These are phyloP conservation scores for Wickerhamiella spandovensis DNA, from an alignment of 805 yeast species.

Conservation along the genomic window DNA sequence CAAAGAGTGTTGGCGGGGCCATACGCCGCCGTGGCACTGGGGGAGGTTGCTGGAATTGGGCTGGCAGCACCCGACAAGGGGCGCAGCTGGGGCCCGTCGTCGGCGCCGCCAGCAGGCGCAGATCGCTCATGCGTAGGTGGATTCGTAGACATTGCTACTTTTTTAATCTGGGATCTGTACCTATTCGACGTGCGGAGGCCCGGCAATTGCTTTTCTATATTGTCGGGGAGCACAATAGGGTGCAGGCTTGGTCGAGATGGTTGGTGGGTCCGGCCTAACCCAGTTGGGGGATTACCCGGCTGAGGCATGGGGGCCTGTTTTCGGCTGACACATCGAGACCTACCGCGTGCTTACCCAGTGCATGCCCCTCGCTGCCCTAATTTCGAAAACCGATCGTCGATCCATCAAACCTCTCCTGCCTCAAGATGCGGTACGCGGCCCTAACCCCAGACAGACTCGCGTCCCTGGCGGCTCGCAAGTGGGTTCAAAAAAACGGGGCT, in stretches of 20 bases:
- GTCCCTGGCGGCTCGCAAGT: constrained; percentile 4
- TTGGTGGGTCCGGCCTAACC: background rate
- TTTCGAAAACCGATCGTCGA: too few species aligned
- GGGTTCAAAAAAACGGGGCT: constrained; percentile 7
- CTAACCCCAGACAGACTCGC: background rate
- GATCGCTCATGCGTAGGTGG: background rate
- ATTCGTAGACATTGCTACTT: background rate
- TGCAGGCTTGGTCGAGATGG: background rate
- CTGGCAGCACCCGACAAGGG: background rate
- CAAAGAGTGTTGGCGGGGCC: constrained; percentile 8
- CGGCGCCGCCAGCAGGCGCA: background rate
- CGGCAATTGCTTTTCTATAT: background rate
- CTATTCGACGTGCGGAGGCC: background rate
- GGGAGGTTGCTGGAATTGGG: background rate
- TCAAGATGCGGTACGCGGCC: background rate
- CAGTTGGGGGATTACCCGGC: background rate
- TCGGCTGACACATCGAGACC: too few species aligned
- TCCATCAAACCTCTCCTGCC: too few species aligned
- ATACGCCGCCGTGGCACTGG: background rate
- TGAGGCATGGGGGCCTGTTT: background rate
- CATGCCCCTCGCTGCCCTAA: too few species aligned
- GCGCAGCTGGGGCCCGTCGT: background rate
- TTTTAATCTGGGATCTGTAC: background rate
- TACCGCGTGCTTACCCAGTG: too few species aligned
- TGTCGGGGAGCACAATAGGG: background rate